These are phyloP conservation scores for Monosporascus sp. DNA, from an alignment of 2,329 filamentous ascomycete species.

Conservation along the genomic window DNA sequence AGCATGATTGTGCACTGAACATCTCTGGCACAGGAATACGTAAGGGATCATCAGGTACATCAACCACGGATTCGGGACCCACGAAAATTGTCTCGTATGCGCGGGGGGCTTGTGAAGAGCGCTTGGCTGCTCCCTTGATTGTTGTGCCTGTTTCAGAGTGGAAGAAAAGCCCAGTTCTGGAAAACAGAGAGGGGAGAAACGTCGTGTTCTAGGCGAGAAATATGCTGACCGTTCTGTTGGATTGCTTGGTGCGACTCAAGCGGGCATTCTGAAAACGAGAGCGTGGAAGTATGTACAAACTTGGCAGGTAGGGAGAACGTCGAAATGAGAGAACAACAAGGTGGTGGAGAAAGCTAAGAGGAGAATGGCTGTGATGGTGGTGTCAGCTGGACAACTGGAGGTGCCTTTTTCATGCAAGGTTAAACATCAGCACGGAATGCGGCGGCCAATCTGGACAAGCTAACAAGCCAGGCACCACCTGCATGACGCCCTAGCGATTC, in stretches of 20 bases:
- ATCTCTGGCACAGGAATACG: constrained; percentile 5
- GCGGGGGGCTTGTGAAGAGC: neutral
- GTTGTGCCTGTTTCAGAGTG: neutral
- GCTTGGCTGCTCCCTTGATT: neutral
- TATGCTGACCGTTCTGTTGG: neutral
- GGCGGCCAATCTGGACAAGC: neutral
- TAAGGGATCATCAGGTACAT: constrained; percentile 20
- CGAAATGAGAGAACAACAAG: neutral
- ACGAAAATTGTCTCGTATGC: constrained; percentile 5
- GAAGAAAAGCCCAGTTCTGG: neutral
- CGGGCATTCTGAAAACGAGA: neutral
- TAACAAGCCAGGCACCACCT: too few species aligned
- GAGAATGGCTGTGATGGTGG: neutral
- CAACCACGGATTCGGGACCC: constrained; percentile 14
- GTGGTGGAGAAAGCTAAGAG: neutral
- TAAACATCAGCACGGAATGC: neutral
- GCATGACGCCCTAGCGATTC: too few species aligned
- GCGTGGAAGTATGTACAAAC: neutral
- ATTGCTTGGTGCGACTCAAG: neutral
- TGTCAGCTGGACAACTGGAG: neutral
- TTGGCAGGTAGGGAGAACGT: neutral
- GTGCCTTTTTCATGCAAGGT: neutral
- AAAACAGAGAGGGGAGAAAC: neutral
- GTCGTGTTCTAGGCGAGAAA: neutral
- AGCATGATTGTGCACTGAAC: neutral